phyloP scores from a whole-genome alignment of 352 stramenopile species.

The Globisporangium lucens region DNA sequence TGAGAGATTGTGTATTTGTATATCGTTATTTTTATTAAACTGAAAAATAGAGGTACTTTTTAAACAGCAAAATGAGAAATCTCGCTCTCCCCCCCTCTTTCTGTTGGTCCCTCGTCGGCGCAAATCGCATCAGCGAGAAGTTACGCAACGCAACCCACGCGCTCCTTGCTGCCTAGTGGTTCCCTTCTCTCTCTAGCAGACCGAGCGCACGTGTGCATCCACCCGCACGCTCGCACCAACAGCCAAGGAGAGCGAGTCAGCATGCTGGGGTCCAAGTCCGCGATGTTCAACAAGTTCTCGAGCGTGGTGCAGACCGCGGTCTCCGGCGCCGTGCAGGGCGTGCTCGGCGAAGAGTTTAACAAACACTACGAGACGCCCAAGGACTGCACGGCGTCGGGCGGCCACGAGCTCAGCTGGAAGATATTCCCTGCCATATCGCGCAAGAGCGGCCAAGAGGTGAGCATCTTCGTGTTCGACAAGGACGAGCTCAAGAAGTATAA shows the following conservation, averaged over 20 bases:
- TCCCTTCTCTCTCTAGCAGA: neutral
- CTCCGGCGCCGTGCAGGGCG: conserved; percentile 41
- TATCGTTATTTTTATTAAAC: too few relatives aligned
- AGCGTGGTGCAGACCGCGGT: conserved; percentile 64
- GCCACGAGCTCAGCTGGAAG: conserved; percentile 81
- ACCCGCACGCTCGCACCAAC: neutral
- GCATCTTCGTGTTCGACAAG: conserved; percentile 87
- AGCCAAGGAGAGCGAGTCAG: neutral
- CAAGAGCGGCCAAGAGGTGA: conserved; percentile 79
- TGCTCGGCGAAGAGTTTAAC: conserved; percentile 78
- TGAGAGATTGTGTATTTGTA: too few relatives aligned
- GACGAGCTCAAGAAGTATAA: conserved; percentile 81
- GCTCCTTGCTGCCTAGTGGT: neutral
- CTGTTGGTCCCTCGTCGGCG: neutral
- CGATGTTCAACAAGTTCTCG: conserved; percentile 81
- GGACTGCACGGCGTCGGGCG: conserved; percentile 79
- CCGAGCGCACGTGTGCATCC: neutral
- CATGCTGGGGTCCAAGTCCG: conserved; percentile 15
- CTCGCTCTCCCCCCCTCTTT: neutral
- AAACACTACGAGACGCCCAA: conserved; percentile 87
- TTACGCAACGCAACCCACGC: neutral
- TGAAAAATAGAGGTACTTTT: too few relatives aligned
- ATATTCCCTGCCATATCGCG: conserved; percentile 79
- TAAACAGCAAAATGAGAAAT: too few relatives aligned
- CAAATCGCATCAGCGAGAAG: neutral